Base-by-base conservation (phyloP, 2,329 filamentous ascomycete species). In the Xylaria digitata region DNA sequence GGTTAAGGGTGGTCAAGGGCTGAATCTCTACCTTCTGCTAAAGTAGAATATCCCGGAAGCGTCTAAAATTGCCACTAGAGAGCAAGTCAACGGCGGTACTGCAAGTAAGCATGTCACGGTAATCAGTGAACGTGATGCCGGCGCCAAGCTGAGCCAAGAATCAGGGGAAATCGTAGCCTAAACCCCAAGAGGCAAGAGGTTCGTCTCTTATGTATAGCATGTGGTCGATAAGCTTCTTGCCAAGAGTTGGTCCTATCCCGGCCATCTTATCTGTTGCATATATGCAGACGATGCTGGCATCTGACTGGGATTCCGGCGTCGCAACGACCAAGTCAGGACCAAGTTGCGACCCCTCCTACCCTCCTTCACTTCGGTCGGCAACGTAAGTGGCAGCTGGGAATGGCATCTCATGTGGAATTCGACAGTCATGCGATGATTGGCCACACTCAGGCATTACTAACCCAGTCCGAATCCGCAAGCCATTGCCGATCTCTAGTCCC, bases 171-270 rank as follows among this genome's bases (percentile, higher is more conserved):
- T 54, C n/a, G 4, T 23, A 11, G 13, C 26, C 62, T 65, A 66
- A 56, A 56, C 66, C 54, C 26, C 63, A 68, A 68, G 32, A 68
- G 66, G 66, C 62, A 68, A 68, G 66, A 59, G 66, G 37, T 65
- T 66, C 23, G 17, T 49, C 49, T 37, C 52, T 43, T 66, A 17
- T 49, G 49, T 46, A 46, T 30, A 50, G 37, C 17, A 50, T 13
- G 54, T 15, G 17, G 63, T 65, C 37, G 66, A 68, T 68, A 68
- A 68, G 66, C 66, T 68, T 68, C 66, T 50, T 13, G 61, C 66
- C 66, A 68, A 68, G 66, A 34, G 34, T 19, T 45, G 37, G 32
- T 56, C 26, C 37, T 58, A 23, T 59, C 57, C 48, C 55, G n/a
- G 21, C 52, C 62, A 65, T 62, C 62, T 60, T 68, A 65, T 68